phyloP scores from a whole-genome alignment of 208 protist species.

The Leishmania aethiopica region DNA sequence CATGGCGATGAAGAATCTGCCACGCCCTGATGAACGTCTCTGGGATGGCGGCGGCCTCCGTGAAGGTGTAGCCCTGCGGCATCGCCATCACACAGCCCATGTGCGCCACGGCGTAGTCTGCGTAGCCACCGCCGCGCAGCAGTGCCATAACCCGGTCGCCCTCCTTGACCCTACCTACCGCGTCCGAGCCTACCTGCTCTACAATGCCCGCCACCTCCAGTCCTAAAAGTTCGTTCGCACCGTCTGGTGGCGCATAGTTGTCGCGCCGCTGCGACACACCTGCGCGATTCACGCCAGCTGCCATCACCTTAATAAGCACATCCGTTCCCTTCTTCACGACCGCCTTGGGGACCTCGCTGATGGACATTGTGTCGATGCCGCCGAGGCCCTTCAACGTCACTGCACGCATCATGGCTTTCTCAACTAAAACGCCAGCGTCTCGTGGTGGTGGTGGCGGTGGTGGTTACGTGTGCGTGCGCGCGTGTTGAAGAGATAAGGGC shows the following conservation, averaged over 20 bases:
- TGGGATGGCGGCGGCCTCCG: constrained; percentile 86
- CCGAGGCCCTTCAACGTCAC: constrained; percentile 75
- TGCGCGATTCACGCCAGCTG: constrained; percentile 86
- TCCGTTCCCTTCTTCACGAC: constrained; percentile 42
- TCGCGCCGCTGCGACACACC: constrained; percentile 81
- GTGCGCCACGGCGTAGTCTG: constrained; percentile 82
- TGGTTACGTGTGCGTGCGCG: neutral
- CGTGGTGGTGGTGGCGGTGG: neutral
- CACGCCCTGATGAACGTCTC: constrained; percentile 94
- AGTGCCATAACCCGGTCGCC: constrained; percentile 90
- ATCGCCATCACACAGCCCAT: constrained; percentile 71
- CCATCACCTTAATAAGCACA: constrained; percentile 86
- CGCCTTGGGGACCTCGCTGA: constrained; percentile 49
- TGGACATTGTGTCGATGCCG: constrained; percentile 43
- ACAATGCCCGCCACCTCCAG: constrained; percentile 90
- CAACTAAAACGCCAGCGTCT: neutral
- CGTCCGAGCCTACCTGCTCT: constrained; percentile 50
- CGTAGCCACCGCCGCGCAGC: constrained; percentile 92
- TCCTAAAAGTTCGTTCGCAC: constrained; percentile 74
- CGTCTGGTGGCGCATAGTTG: constrained; percentile 82
- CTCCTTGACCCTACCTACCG: constrained; percentile 55
- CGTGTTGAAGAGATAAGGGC: neutral
- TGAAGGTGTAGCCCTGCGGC: constrained; percentile 80
- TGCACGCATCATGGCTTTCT: constrained; percentile 53
- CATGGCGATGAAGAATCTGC: constrained; percentile 80